These are phyloP conservation scores for Monilinia polystroma DNA, from an alignment of 2,329 filamentous ascomycete species.

Conservation along the genomic window DNA sequence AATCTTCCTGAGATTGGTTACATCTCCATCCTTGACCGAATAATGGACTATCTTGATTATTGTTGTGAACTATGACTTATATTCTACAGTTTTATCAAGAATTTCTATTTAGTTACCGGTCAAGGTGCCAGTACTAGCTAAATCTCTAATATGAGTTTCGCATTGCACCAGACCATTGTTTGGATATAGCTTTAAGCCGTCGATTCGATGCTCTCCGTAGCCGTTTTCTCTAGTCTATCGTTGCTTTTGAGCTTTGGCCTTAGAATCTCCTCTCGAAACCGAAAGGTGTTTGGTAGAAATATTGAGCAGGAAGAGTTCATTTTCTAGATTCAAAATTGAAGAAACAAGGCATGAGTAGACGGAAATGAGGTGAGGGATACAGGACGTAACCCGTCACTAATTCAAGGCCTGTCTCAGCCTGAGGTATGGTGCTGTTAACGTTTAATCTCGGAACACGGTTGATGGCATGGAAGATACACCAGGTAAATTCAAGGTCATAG, in stretches of 20 bases:
- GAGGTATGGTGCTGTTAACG: slow-evolving; percentile 30
- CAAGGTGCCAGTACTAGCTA: slow-evolving; percentile 11
- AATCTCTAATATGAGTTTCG: slow-evolving; percentile 4
- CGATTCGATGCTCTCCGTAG: neutral
- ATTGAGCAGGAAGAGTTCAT: slow-evolving; percentile 4
- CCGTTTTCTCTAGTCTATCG: neutral
- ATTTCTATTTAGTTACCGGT: neutral
- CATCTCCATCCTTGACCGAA: slow-evolving; percentile 7
- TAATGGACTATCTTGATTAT: slow-evolving; percentile 9
- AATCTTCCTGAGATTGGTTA: neutral
- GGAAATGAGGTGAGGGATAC: slow-evolving; percentile 5
- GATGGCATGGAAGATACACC: slow-evolving; percentile 22
- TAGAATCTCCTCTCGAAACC: neutral
- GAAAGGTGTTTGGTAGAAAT: neutral
- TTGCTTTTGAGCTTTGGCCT: neutral
- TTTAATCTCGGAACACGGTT: slow-evolving; percentile 26
- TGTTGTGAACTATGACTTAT: neutral
- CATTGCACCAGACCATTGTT: neutral
- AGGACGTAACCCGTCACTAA: slow-evolving; percentile 27
- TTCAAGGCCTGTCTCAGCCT: slow-evolving; percentile 30
- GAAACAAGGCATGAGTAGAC: neutral
- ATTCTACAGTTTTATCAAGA: neutral
- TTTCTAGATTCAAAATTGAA: neutral
- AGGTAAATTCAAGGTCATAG: slow-evolving; percentile 24
- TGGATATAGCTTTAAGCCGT: slow-evolving; percentile 5